Base-by-base conservation (phyloP, 345 rosid genomes). In the Viola odorata region DNA sequence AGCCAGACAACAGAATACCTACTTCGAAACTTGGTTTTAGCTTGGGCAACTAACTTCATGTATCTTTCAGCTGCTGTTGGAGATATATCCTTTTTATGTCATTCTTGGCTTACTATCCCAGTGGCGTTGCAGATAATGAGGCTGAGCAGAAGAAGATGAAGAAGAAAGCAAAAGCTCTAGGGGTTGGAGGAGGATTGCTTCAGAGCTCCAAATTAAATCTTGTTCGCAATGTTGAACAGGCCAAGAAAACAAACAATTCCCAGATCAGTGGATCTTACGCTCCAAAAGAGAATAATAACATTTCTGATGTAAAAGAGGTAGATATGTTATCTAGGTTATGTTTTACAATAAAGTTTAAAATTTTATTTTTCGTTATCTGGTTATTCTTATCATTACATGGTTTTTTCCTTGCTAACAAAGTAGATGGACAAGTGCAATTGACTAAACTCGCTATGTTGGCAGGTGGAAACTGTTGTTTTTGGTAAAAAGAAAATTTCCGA, bases 261-360 rank as follows among this genome's bases (percentile, higher is more conserved):
- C 91, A 79, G 61, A 70, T 70, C 50, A 80, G 70, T 63, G 75
- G 80, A 45, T 64, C 81, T 55, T 79, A 49, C 62, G 23, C 65
- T 57, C 51, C 63, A 53, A 84, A 76, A 56, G 91, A 78, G 68
- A 77, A 57, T 67, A n/a, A n/a, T n/a, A 70, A 50, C 49, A 38
- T 63, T 57, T 58, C 78, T 69, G 95, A 85, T 67, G 58, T 72
- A 45, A 84, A 73, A 66, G 89, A 82, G 80, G 96, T 87, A 60
- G 75, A 83, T 40, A 39, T 1, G 41, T 14, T 63, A 54, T 60
- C 7, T 39, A 47, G 45, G 41, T 38, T 23, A 32, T 61, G 6
- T 62, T 53, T 11, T 44, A 42, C 14, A 1, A 8, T 8, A 23
- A n/a, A n/a, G n/a, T n/a, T 0, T 23, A 0, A 23, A 23, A 8